A percentile compares a stretch with the other conserved stretches of the same genome.
These are phyloP conservation scores for Plasmodium cynomolgi DNA, from an alignment of 169 alveolate species.

Conservation along the genomic window DNA sequence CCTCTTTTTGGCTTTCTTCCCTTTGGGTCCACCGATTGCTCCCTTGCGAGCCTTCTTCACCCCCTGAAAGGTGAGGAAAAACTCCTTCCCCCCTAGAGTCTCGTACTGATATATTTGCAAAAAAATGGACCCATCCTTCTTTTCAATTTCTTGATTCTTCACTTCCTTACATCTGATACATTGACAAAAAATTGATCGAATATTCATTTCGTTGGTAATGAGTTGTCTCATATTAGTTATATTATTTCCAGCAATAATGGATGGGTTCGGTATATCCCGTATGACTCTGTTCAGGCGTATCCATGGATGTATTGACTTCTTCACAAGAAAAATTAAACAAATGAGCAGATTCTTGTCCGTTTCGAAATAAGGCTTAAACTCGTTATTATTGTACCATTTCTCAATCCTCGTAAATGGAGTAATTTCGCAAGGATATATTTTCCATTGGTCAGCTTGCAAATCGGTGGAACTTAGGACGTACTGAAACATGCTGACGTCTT, in stretches of 20 bases:
- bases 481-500: slow-evolving; percentile 92
- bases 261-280: slow-evolving; percentile 95
- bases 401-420: slow-evolving; percentile 93
- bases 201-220: slow-evolving; percentile 85
- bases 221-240: slow-evolving; percentile 93
- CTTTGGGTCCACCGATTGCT: background rate
- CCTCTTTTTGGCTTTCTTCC: slow-evolving; percentile 20
- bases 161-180: slow-evolving; percentile 95
- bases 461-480: slow-evolving; percentile 86
- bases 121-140: slow-evolving; percentile 63
- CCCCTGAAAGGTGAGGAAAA: slow-evolving; percentile 83
- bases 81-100: slow-evolving; percentile 85
- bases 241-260: slow-evolving; percentile 94
- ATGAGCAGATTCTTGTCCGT: slow-evolving; percentile 84
- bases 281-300: slow-evolving; percentile 93
- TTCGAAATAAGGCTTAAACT: slow-evolving; percentile 92
- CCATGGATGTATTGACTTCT: slow-evolving; percentile 95
- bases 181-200: slow-evolving; percentile 88
- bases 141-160: slow-evolving; percentile 81
- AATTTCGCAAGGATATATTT: slow-evolving; percentile 95
- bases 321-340: slow-evolving; percentile 85
- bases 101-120: slow-evolving; percentile 78
- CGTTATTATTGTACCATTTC: slow-evolving; percentile 90
- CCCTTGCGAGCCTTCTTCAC: slow-evolving; percentile 58
- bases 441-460: slow-evolving; percentile 97